Evolutionary conservation across 371 early-diverging fungal genomes (phyloP).

Genomic region (Actinomortierella ambigua): DNA sequence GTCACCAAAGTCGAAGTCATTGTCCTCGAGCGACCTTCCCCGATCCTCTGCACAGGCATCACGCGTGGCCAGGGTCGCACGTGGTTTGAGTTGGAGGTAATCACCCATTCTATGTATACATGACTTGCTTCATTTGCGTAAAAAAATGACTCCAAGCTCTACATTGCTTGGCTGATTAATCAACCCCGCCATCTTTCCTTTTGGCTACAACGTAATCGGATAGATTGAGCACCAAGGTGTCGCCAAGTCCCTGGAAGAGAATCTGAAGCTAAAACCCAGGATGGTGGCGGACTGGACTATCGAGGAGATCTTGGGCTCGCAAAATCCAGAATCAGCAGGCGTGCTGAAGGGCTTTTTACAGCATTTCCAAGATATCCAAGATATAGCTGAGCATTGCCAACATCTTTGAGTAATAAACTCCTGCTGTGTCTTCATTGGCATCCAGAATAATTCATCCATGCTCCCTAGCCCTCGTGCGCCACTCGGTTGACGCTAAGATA

Average conservation of each 20-base stretch:
- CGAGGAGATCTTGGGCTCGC: conserved; percentile 15
- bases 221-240: conserved; percentile 18
- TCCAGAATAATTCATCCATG: no score
- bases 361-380: conserved; percentile 10
- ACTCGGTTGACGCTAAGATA: no score
- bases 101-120: no score
- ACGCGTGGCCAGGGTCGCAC: no score
- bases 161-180: no score
- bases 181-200: no score
- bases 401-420: conserved; percentile 11
- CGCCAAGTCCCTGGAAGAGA: conserved; percentile 5
- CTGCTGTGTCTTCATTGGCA: no score
- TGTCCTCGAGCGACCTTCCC: background rate
- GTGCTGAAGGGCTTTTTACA: conserved; percentile 3
- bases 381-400: conserved; percentile 16
- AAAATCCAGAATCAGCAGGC: conserved; percentile 6
- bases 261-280: conserved; percentile 23
- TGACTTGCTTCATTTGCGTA: background rate
- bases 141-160: background rate
- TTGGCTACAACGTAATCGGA: no score
- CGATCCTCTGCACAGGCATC: background rate
- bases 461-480: no score
- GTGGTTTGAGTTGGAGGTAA: background rate
- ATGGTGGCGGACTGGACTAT: conserved; percentile 27
- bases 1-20: background rate